Conservation (phyloP, 169 alveolate species). For the Plasmodium gaboni region DNA sequence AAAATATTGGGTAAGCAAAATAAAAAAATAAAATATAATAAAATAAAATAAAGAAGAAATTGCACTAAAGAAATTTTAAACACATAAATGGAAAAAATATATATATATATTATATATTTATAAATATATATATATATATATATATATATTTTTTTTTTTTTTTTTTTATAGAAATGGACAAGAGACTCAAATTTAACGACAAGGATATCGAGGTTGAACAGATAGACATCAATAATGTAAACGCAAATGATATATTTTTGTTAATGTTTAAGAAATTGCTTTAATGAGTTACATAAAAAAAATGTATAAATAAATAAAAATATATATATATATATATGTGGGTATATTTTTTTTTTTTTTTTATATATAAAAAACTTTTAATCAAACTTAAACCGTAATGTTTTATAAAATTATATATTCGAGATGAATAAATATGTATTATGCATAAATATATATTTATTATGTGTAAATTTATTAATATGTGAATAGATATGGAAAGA, state of each 20-base stretch:
- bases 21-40: neutral
- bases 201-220: slow-evolving; percentile 42
- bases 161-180: slow-evolving; percentile 34
- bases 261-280: slow-evolving; percentile 48
- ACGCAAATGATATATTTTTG: slow-evolving; percentile 71
- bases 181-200: slow-evolving; percentile 25
- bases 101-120: too few relatives aligned
- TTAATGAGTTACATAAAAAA: neutral
- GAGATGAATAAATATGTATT: too few relatives aligned
- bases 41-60: too few relatives aligned
- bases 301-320: neutral
- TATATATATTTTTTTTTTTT: neutral
- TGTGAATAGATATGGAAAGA: too few relatives aligned
- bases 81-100: too few relatives aligned
- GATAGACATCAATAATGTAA: slow-evolving; percentile 51
- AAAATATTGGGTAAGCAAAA: slow-evolving; percentile 31
- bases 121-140: neutral
- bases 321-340: neutral
- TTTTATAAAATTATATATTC: too few relatives aligned
- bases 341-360: neutral
- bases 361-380: neutral
- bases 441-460: too few relatives aligned
- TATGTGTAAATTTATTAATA: too few relatives aligned
- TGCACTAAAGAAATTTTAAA: too few relatives aligned
- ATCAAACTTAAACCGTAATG: too few relatives aligned